Base-by-base conservation (phyloP, 2,329 filamentous ascomycete species). In the Tricladium varicosporioides region DNA sequence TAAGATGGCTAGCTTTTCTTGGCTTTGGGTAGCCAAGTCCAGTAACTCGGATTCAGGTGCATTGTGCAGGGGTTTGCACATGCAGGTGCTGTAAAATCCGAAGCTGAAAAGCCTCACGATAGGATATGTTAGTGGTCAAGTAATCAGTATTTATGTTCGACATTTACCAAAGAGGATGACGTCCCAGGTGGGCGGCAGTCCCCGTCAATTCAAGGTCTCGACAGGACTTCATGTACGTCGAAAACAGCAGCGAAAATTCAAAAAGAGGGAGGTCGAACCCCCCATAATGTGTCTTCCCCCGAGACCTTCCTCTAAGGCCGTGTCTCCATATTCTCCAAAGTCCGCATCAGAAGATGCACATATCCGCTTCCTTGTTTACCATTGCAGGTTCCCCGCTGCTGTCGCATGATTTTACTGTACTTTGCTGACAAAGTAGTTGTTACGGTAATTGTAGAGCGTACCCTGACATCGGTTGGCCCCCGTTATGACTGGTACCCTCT, bases 401-500 rank as follows among this genome's bases (percentile, higher is more conserved):
- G 9, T 19, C 13, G 13, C 16, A 8, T 18, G n/a, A 13, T 51
- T 32, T 45, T 10, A 22, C 57, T 46, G 33, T 46, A 31, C 40
- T 53, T 46, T 46, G 56, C 60, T 64, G 49, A 64, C 56, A 54
- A 46, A 13, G n/a, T 40, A 65, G 63, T 60, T 58, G 60, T 62
- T 4, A 64, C 61, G 2, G 51, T 63, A 14, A 48, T 65, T 19
- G 51, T 53, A 2, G 52, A 47, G 27, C 22, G 51, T 1, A 63
- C 55, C 2, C 54, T 65, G 5, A 62, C 59, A 9, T 56, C 50
- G 33, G 57, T 60, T 27, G 63, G 63, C 7, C 62, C 62, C 10
- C 54, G 63, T 45, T 62, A 60, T 32, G 60, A 64, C 51, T 66
- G 63, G 62, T 64, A 63, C 45, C 62, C 60, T 13, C 50, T 66